phyloP scores from a whole-genome alignment of 108 stramenopile species.

The Fistulifera pelliculosa region DNA sequence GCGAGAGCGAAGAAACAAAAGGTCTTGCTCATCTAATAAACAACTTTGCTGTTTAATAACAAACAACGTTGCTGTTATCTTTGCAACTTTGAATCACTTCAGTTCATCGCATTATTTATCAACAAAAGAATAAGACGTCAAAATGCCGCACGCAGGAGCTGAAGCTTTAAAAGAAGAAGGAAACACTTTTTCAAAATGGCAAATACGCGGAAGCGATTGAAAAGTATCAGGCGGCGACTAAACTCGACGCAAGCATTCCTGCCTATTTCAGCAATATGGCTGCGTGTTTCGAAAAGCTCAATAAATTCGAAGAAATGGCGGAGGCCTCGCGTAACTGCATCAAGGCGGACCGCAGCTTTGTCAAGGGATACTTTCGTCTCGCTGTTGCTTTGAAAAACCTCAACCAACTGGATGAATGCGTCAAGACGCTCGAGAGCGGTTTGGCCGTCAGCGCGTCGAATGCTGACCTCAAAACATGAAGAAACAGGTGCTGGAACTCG shows the following conservation, averaged over 20 bases:
- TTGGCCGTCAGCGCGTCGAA: constrained; percentile 73
- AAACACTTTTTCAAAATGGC: constrained; percentile 78
- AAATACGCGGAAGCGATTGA: constrained; percentile 73
- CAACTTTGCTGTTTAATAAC: too few species aligned
- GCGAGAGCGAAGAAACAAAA: too few species aligned
- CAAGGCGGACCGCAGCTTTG: constrained; percentile 88
- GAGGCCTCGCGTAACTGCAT: constrained; percentile 87
- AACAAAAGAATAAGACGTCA: too few species aligned
- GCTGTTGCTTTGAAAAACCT: constrained; percentile 80
- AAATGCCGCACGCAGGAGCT: constrained; percentile 58
- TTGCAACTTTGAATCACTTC: too few species aligned
- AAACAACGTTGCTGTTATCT: too few species aligned
- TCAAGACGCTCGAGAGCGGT: constrained; percentile 82
- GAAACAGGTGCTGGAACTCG: constrained; percentile 80
- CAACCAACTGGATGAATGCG: constrained; percentile 70
- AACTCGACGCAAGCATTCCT: constrained; percentile 58
- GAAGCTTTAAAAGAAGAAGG: constrained; percentile 85
- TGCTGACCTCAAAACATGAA: constrained; percentile 84
- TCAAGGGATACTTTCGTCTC: constrained; percentile 95
- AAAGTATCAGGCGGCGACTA: constrained; percentile 86
- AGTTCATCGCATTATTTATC: too few species aligned
- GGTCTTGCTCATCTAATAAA: too few species aligned
- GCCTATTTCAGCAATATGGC: constrained; percentile 91
- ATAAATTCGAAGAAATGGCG: constrained; percentile 85
- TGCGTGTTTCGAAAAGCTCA: constrained; percentile 88